Evolutionary conservation across 495 filamentous ascomycete genomes (phyloP).

Genomic region (Cladorrhinum samala): DNA sequence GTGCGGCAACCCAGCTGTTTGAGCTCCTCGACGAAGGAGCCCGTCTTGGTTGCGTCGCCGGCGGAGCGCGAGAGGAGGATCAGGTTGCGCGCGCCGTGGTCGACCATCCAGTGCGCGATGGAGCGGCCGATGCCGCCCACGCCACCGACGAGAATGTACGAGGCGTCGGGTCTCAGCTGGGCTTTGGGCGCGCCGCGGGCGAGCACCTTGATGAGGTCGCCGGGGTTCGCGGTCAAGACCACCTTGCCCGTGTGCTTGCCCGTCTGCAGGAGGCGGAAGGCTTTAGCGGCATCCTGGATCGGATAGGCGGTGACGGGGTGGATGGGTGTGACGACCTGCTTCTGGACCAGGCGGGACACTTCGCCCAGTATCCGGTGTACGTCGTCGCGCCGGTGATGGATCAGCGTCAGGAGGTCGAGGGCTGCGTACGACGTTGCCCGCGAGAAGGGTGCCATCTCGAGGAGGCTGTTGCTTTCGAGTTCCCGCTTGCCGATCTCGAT

Average conservation of each 20-base stretch:
- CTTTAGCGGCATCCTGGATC: conserved; percentile 33
- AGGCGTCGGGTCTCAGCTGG: conserved; percentile 33
- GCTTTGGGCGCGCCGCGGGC: not conserved
- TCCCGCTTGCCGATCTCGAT: conserved; percentile 49
- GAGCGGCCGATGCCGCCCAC: conserved; percentile 56
- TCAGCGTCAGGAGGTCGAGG: conserved; percentile 28
- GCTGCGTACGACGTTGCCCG: conserved; percentile 20
- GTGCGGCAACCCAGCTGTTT: not conserved
- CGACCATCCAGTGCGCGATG: conserved; percentile 52
- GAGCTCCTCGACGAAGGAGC: not conserved
- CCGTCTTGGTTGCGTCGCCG: not conserved
- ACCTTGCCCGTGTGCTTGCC: conserved; percentile 52
- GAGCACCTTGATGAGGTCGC: not conserved
- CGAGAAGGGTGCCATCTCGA: conserved; percentile 36
- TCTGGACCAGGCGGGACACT: no score
- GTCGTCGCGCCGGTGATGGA: no score
- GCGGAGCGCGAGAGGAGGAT: conserved; percentile 28
- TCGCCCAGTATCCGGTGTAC: no score
- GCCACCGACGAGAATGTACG: conserved; percentile 56
- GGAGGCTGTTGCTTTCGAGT: conserved; percentile 21
- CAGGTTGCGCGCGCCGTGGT: conserved; percentile 50
- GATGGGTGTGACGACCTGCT: no score
- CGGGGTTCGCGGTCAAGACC: conserved; percentile 20
- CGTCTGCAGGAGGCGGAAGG: conserved; percentile 38
- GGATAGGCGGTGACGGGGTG: conserved; percentile 16